Evolutionary conservation across 139 green algal species (phyloP).

Genomic region (Coccomyxa sp.): DNA sequence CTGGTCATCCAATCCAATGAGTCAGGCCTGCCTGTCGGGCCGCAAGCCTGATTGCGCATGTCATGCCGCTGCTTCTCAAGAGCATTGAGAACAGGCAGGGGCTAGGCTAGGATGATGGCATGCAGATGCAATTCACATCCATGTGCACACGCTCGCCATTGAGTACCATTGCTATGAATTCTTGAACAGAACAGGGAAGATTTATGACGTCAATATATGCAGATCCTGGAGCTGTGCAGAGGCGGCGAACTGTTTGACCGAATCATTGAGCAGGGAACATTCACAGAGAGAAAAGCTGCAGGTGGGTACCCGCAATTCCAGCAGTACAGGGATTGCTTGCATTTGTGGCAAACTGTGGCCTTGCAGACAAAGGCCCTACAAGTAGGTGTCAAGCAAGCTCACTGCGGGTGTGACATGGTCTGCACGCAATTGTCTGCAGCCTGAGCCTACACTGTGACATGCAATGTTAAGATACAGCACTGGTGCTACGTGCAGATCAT

Average conservation of each 20-base stretch:
- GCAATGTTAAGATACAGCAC: not conserved
- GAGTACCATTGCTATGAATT: too few relatives aligned
- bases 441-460: not conserved
- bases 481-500: slow-evolving; percentile 31
- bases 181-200: not conserved
- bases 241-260: slow-evolving; percentile 81
- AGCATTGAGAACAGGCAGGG: slow-evolving; percentile 15
- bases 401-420: too few relatives aligned
- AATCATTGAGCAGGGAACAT: slow-evolving; percentile 40
- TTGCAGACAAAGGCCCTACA: too few relatives aligned
- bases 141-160: not conserved
- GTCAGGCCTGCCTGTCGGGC: not conserved
- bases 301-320: not conserved
- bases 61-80: not conserved
- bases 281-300: slow-evolving; percentile 40
- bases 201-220: not conserved
- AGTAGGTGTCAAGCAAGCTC: too few relatives aligned
- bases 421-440: too few relatives aligned
- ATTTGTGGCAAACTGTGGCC: not conserved
- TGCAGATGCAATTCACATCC: not conserved
- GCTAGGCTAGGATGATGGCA: not conserved
- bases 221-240: slow-evolving; percentile 45
- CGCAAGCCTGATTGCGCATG: not conserved
- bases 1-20: not conserved
- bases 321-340: not conserved